Evolutionary conservation across 2,329 filamentous ascomycete species (phyloP), one percentile per base, ranked within the genome.

Genomic region (Fusarium oligoseptatum): DNA sequence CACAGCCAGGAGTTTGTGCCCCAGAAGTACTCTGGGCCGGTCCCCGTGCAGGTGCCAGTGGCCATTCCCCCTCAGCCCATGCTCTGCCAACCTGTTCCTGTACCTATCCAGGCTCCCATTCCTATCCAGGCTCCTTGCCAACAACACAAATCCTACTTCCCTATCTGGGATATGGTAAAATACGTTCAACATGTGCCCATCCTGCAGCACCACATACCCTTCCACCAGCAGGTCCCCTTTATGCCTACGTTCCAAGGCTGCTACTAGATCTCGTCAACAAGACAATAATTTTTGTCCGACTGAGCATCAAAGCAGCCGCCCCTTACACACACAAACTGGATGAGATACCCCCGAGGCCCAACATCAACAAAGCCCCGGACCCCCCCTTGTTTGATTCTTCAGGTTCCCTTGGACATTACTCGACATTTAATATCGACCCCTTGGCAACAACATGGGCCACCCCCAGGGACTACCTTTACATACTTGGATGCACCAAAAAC

Each of bases 201-300:
- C 58, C 82, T 87, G 43, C 87, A 88, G 72, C 85, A 88, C 66
- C 84, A 87, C 67, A 82, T 86, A 58, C 84, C 86, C 27, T 89
- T 89, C 67, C 87, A 89, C 69, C 86, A 87, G 55, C 88, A 88
- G 80, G 85, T 88, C 67, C 85, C 87, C 37, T 82, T 89, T 62
- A 85, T 90, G 76, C 82, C 85, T 60, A 85, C 87, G 68, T 85
- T 88, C 66, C 88, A 87, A 80, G 86, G 87, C 68, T 89, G 87
- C 81, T 89, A 87, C 50, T 83, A 76, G 76, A 72, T 41, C 36
- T 32, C 22, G 20, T 55, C 24, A 58, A 20, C 56, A 63, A 61
- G 32, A 58, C 29, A 36, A 43, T 39, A 15, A 57, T 14, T 34
- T 34, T 27, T n/a, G 34, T 74, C 52, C 43, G 57, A 64, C 68